Conservation (phyloP, 1,284 basidiomycete genomes). For the Polyporus tsugae region DNA sequence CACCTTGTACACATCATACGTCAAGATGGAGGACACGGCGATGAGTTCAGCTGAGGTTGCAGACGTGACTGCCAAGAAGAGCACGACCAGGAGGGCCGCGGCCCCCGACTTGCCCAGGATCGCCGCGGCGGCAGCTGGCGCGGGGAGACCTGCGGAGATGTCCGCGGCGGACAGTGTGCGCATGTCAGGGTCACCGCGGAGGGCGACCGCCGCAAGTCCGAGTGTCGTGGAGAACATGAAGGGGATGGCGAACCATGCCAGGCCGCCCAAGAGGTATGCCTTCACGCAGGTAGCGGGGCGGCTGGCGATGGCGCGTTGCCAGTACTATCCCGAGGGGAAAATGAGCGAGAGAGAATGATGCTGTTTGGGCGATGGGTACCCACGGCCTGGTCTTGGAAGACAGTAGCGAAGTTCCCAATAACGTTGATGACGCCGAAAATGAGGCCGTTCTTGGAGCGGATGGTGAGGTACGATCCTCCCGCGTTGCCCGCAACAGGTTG, state of each 20-base stretch:
- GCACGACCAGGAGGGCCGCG: slow-evolving; percentile 70
- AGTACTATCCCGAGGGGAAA: slow-evolving; percentile 51
- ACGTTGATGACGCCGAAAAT: slow-evolving; percentile 92
- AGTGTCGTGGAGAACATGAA: slow-evolving; percentile 84
- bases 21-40: slow-evolving; percentile 83
- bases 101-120: slow-evolving; percentile 83
- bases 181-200: slow-evolving; percentile 79
- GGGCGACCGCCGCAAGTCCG: slow-evolving; percentile 83
- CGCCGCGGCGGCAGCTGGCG: slow-evolving; percentile 81
- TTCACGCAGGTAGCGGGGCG: slow-evolving; percentile 86
- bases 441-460: slow-evolving; percentile 83
- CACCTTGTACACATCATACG: slow-evolving; percentile 78
- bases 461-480: slow-evolving; percentile 73
- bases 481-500: slow-evolving; percentile 66
- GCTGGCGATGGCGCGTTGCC: slow-evolving; percentile 90
- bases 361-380: slow-evolving; percentile 1
- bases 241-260: slow-evolving; percentile 90
- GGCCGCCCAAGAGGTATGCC: slow-evolving; percentile 89
- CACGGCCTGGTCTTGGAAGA: slow-evolving; percentile 55
- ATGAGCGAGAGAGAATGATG: not conserved
- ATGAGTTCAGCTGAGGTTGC: slow-evolving; percentile 92
- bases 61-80: slow-evolving; percentile 88
- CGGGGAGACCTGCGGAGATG: slow-evolving; percentile 86
- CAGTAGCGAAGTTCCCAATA: slow-evolving; percentile 73
- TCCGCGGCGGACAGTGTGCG: slow-evolving; percentile 63